These are phyloP conservation scores for Inonotus obliquus DNA, from an alignment of 1,284 basidiomycete genomes.

Conservation along the genomic window DNA sequence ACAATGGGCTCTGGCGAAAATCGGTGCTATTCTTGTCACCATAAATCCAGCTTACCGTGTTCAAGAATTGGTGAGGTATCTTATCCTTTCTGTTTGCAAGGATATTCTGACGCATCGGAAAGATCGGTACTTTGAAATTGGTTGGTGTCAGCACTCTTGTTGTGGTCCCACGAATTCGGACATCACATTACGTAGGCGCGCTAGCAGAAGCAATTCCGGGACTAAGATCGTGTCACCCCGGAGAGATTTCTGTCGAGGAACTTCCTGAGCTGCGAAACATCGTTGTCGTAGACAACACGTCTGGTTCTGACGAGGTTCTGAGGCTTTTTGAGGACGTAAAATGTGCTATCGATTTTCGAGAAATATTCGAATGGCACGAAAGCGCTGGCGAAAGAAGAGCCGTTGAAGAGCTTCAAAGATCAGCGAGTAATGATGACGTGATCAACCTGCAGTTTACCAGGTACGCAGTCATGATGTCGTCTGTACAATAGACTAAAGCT, in stretches of 20 bases:
- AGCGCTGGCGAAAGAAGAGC: conserved; percentile 37
- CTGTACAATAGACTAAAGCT: conserved; percentile 1
- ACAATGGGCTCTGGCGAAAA: conserved; percentile 79
- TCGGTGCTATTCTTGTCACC: conserved; percentile 78
- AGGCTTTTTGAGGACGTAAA: conserved; percentile 40
- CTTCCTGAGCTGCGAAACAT: conserved; percentile 64
- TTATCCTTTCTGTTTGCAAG: background rate
- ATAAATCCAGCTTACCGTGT: conserved; percentile 79
- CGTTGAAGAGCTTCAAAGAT: conserved; percentile 37
- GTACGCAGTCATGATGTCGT: conserved; percentile 32
- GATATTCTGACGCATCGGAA: background rate
- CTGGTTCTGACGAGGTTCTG: conserved; percentile 34
- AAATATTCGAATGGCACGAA: conserved; percentile 58
- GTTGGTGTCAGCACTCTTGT: conserved; percentile 70
- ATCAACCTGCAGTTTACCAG: conserved; percentile 84
- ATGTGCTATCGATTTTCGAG: conserved; percentile 61
- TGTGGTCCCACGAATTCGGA: conserved; percentile 64
- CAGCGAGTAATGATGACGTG: conserved; percentile 57
- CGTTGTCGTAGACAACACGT: conserved; percentile 62
- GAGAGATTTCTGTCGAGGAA: conserved; percentile 53
- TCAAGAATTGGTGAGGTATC: conserved; percentile 56
- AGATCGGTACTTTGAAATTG: conserved; percentile 62
- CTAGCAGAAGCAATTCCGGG: conserved; percentile 57
- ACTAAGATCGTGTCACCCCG: conserved; percentile 44
- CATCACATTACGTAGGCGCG: conserved; percentile 57